Base-by-base conservation (phyloP, 768 basidiomycete genomes). In the Amanita rimosa region DNA sequence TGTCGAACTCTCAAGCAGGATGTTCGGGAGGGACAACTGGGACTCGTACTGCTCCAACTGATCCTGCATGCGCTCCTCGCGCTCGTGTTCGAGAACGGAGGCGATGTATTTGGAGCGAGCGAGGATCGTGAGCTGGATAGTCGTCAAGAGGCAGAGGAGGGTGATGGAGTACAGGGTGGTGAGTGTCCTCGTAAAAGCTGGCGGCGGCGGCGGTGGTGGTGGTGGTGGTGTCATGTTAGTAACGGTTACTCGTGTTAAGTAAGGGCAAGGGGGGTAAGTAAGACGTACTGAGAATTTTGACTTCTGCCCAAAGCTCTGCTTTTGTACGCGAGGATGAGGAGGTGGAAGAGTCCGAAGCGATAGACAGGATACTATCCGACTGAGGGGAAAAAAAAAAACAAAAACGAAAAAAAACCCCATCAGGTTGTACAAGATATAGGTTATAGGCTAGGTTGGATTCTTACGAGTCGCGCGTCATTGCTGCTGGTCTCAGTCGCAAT, bases 251-350 rank as follows among this genome's bases (percentile, higher is more conserved):
- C n/a, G n/a, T n/a, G n/a, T n/a, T n/a, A n/a, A n/a, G n/a, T n/a
- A n/a, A 26, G 24, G 27, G 27, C 4, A 27, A 27, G 27, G 1
- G 27, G 26, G 26, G 6, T 26, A 26, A 6, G 6, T 6, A 27
- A 3, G 3, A 19, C 76, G 41, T 58, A 84, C 89, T 82, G 27
- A 94, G 78, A 33, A 92, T 76, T 62, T 96, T 97, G 33, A 96
- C 76, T 64, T 96, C 91, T 50, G 82, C 81, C 95, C 95, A 98
- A 6, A 98, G 69, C 57, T 94, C 84, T 1, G 75, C 77, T 60
- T 84, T 92, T n/a, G 76, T 80, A 52, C 75, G 65, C 31, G 64
- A 70, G 21, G 67, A 65, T 13, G 58, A 57, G 11, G 60, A 52
- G 8, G 29, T 29, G 29, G 29, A 29, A 10, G 29, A 29, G 29